Conservation (phyloP, 768 basidiomycete species). For the Leccinum boreale region DNA sequence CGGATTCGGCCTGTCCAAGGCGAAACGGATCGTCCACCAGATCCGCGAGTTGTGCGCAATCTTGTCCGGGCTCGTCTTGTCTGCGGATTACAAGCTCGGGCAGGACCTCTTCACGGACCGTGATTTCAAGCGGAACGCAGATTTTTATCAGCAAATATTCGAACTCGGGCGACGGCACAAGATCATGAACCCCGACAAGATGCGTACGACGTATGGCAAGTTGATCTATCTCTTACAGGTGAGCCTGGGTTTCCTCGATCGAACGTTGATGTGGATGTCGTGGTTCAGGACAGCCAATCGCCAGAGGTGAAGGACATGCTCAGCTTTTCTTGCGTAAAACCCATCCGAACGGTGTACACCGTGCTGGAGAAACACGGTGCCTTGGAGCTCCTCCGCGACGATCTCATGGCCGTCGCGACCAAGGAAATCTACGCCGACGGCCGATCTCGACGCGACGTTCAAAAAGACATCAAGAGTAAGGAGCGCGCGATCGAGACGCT, state of each 20-base stretch:
- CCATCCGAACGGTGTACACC: slow-evolving; percentile 72
- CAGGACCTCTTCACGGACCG: slow-evolving; percentile 81
- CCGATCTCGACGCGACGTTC: slow-evolving; percentile 72
- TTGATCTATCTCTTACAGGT: slow-evolving; percentile 82
- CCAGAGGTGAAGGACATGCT: slow-evolving; percentile 78
- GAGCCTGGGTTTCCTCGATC: slow-evolving; percentile 12
- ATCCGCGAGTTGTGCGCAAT: slow-evolving; percentile 87
- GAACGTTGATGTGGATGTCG: background rate
- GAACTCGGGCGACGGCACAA: slow-evolving; percentile 84
- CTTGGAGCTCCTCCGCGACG: slow-evolving; percentile 69
- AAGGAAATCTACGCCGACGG: slow-evolving; percentile 77
- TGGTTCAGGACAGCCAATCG: slow-evolving; percentile 75
- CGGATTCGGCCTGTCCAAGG: slow-evolving; percentile 72
- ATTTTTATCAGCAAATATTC: slow-evolving; percentile 78
- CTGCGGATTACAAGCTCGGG: slow-evolving; percentile 86
- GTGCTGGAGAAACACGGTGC: slow-evolving; percentile 65
- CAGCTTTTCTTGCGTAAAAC: slow-evolving; percentile 71
- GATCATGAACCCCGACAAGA: slow-evolving; percentile 91
- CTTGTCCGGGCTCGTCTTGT: slow-evolving; percentile 77
- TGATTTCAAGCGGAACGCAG: slow-evolving; percentile 75
- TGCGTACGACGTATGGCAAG: slow-evolving; percentile 87
- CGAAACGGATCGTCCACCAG: slow-evolving; percentile 85
- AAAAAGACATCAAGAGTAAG: slow-evolving; percentile 79
- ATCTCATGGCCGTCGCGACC: slow-evolving; percentile 71
- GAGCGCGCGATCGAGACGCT: slow-evolving; percentile 82